These are phyloP conservation scores for Raffaelea arxii DNA, from an alignment of 2,329 filamentous ascomycete species.

Conservation along the genomic window DNA sequence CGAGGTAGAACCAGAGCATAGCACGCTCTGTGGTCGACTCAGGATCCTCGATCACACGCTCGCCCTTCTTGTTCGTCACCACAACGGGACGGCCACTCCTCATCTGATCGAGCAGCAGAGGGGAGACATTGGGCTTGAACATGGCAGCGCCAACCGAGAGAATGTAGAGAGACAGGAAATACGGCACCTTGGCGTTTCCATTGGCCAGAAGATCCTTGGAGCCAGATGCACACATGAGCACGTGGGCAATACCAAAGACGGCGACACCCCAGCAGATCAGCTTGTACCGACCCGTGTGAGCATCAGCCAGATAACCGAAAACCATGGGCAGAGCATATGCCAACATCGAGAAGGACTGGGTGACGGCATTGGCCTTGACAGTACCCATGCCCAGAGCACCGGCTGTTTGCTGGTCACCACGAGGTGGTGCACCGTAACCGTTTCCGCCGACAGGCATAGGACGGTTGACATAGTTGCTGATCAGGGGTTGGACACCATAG, in stretches of 20 bases:
- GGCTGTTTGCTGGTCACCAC: slow-evolving; percentile 33
- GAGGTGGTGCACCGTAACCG: slow-evolving; percentile 35
- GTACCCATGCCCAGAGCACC: slow-evolving; percentile 52
- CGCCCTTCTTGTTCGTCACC: slow-evolving; percentile 40
- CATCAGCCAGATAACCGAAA: slow-evolving; percentile 52
- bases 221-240: slow-evolving; percentile 56
- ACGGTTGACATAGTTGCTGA: slow-evolving; percentile 56
- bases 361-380: slow-evolving; percentile 39
- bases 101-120: slow-evolving; percentile 63
- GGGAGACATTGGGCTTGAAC: slow-evolving; percentile 73
- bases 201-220: slow-evolving; percentile 32
- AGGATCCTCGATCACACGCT: slow-evolving; percentile 62
- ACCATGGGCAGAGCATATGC: slow-evolving; percentile 48
- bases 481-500: slow-evolving; percentile 61
- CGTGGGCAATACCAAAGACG: slow-evolving; percentile 57
- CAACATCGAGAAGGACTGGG: slow-evolving; percentile 45
- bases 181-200: slow-evolving; percentile 38
- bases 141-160: slow-evolving; percentile 60
- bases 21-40: slow-evolving; percentile 58
- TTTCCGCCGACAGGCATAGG: slow-evolving; percentile 41
- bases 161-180: slow-evolving; percentile 49
- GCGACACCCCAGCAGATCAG: slow-evolving; percentile 63
- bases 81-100: slow-evolving; percentile 47
- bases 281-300: slow-evolving; percentile 59
- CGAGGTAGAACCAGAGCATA: slow-evolving; percentile 55